phyloP scores from a whole-genome alignment of 1,139 yeast species.

The Diutina neorugosa region DNA sequence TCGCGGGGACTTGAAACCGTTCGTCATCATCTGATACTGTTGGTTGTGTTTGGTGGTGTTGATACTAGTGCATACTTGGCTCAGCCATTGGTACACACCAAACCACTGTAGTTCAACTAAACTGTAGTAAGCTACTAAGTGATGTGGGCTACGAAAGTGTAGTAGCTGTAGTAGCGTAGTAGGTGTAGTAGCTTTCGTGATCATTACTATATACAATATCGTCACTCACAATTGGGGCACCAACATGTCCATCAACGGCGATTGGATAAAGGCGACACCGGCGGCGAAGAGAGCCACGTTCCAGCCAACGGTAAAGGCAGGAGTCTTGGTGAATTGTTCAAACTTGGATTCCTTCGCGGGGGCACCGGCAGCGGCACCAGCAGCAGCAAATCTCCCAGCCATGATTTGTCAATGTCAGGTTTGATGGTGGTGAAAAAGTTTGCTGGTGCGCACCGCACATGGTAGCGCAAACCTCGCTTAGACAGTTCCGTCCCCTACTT shows the following conservation, averaged over 20 bases:
- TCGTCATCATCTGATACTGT: too few species aligned
- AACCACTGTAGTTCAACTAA: too few species aligned
- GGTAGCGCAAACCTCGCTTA: not conserved
- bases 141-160: too few species aligned
- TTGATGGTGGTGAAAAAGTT: not conserved
- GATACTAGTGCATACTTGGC: too few species aligned
- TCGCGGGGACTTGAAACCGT: too few species aligned
- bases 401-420: not conserved
- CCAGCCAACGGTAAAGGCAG: constrained; percentile 50
- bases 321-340: constrained; percentile 45
- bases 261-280: constrained; percentile 65
- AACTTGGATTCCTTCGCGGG: constrained; percentile 18
- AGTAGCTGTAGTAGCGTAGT: too few species aligned
- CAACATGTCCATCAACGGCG: constrained; percentile 70
- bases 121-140: too few species aligned
- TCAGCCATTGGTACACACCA: too few species aligned
- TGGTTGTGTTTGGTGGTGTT: not conserved
- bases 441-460: not conserved
- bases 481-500: too few species aligned
- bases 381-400: constrained; percentile 4
- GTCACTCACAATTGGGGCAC: constrained; percentile 52
- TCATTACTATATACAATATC: constrained; percentile 4
- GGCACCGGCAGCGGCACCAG: not conserved
- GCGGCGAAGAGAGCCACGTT: constrained; percentile 56
- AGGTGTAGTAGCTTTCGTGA: not conserved